Conservation (phyloP, 257 asterid species). For the Solanum dulcamara region DNA sequence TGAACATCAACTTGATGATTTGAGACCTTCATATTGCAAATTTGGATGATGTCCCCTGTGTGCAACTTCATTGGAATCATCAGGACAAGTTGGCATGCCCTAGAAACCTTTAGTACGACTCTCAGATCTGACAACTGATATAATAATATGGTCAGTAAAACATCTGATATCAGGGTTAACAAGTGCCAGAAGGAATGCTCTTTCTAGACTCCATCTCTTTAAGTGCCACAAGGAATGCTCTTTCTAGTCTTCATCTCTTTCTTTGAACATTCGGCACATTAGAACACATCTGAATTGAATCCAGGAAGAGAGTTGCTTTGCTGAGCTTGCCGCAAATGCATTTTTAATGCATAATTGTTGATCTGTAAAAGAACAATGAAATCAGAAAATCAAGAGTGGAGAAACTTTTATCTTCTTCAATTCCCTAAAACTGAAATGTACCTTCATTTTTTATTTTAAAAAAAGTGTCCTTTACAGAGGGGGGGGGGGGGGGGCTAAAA, state of each 20-base stretch:
- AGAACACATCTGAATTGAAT: constrained; percentile 61
- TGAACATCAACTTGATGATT: background rate
- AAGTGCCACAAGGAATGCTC: background rate
- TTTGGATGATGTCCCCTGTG: background rate
- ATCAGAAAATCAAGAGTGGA: background rate
- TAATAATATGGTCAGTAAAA: background rate
- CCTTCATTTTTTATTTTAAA: no score
- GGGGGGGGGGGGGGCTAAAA: background rate
- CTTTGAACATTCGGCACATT: background rate
- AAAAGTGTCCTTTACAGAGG: background rate
- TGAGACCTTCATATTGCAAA: background rate
- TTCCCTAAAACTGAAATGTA: background rate
- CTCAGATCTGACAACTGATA: background rate
- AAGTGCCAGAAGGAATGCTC: background rate
- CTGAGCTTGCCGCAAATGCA: constrained; percentile 58
- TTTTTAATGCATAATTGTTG: constrained; percentile 56
- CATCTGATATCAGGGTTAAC: background rate
- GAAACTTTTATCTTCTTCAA: background rate
- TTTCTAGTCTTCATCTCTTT: background rate
- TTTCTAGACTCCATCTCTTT: background rate
- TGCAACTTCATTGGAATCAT: background rate
- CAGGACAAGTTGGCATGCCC: background rate
- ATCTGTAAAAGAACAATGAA: constrained; percentile 31
- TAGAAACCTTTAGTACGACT: background rate
- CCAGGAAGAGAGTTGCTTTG: constrained; percentile 47